These are phyloP conservation scores for Hordeum vulgare DNA, from an alignment of 176 grass and related monocot species.

Conservation along the genomic window DNA sequence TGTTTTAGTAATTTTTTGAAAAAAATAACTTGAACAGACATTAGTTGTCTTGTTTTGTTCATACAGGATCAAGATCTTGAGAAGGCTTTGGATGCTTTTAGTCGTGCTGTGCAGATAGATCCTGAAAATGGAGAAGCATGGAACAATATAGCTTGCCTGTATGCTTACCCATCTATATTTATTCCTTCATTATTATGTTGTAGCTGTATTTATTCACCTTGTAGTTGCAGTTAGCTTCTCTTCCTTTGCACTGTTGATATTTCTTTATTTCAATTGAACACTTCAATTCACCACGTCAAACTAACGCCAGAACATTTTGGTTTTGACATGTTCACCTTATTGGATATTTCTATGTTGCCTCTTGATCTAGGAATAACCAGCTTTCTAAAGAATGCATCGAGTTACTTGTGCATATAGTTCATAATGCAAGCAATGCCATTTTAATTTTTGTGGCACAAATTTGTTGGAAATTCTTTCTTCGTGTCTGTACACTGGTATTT, in stretches of 20 bases:
- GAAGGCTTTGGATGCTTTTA: conserved; percentile 94
- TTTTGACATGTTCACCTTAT: not conserved
- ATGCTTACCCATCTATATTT: conserved; percentile 14
- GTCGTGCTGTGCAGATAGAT: conserved; percentile 88
- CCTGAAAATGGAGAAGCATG: conserved; percentile 99
- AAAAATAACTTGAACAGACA: not conserved
- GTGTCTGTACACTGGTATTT: not conserved
- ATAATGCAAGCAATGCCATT: not conserved
- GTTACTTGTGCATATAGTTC: not conserved
- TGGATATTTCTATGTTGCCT: not conserved
- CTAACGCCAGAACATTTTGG: not conserved
- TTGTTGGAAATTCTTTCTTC: not conserved
- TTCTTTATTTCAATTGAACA: not conserved
- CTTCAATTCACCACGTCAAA: not conserved
- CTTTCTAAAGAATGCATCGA: not conserved
- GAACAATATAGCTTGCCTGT: conserved; percentile 97
- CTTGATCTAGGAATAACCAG: not conserved
- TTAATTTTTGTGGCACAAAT: not conserved
- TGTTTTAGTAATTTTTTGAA: not conserved
- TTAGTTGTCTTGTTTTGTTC: conserved; percentile 21
- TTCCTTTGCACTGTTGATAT: not conserved
- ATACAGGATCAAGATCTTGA: conserved; percentile 78
- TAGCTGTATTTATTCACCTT: conserved; percentile 5
- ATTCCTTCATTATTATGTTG: conserved; percentile 3
- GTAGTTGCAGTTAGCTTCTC: too few species aligned